Conservation (phyloP, 2,329 filamentous ascomycete genomes). For the Helicocarpus griseus region DNA sequence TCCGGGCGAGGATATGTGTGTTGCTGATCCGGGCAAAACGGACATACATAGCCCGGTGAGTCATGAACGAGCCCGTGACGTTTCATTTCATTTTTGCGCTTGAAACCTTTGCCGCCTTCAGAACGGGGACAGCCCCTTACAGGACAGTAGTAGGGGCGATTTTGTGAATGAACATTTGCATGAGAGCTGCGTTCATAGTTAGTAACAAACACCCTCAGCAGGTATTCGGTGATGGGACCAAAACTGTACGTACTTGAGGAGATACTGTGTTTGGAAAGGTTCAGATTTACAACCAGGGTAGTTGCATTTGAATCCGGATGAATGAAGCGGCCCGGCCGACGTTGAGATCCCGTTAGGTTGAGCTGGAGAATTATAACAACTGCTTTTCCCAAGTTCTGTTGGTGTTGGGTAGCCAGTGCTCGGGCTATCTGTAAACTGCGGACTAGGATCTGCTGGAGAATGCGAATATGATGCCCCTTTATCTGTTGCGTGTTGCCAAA, state of each 20-base stretch:
- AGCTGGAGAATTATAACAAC: conserved; percentile 2
- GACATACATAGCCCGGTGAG: conserved; percentile 90
- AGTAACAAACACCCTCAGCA: conserved; percentile 3
- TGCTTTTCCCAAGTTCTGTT: conserved; percentile 20
- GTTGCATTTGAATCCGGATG: conserved; percentile 42
- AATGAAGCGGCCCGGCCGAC: conserved; percentile 17
- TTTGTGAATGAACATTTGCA: conserved; percentile 53
- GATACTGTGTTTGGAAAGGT: conserved; percentile 56
- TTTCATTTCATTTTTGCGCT: conserved; percentile 62
- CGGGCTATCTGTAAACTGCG: conserved; percentile 26
- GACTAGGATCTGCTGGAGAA: conserved; percentile 17
- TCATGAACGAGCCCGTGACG: conserved; percentile 82
- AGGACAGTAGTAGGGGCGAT: conserved; percentile 55
- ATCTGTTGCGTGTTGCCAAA: conserved; percentile 21
- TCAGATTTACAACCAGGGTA: conserved; percentile 47
- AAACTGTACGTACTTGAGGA: conserved; percentile 46
- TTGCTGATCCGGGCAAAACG: conserved; percentile 87
- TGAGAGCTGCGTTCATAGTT: conserved; percentile 30
- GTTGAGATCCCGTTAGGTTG: neutral
- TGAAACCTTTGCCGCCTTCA: conserved; percentile 58
- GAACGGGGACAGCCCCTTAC: conserved; percentile 48
- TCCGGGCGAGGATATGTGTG: conserved; percentile 93
- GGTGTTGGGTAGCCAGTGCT: conserved; percentile 32
- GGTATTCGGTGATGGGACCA: neutral
- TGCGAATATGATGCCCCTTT: conserved; percentile 20